phyloP scores from a whole-genome alignment of 2,329 filamentous ascomycete species.

The Neofusicoccum umdonicola region DNA sequence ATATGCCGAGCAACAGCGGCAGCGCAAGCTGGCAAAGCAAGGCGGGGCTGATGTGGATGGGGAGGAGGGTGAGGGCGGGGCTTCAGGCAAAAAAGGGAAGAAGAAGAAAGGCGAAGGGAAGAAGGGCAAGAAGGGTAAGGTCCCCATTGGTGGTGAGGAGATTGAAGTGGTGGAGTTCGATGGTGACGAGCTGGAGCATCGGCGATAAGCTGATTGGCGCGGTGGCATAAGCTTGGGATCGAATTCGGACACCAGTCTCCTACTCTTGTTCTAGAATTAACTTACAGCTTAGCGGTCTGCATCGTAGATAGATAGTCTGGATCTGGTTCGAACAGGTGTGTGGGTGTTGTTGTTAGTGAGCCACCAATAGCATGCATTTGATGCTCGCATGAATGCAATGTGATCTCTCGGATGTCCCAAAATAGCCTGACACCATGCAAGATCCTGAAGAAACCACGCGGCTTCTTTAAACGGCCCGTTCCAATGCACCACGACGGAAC shows the following conservation, averaged over 20 bases:
- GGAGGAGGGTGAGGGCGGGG: conserved; percentile 13
- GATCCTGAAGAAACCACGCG: background rate
- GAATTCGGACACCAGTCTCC: too few species aligned
- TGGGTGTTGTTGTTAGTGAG: background rate
- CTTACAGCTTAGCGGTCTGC: background rate
- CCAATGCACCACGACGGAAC: background rate
- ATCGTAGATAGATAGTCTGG: background rate
- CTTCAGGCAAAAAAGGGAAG: conserved; percentile 20
- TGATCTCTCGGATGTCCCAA: background rate
- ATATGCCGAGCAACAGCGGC: conserved; percentile 36
- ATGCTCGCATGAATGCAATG: background rate
- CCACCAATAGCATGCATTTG: background rate
- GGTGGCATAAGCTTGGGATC: background rate
- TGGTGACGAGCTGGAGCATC: conserved; percentile 20
- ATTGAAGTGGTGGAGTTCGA: conserved; percentile 20
- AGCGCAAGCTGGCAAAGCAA: conserved; percentile 27
- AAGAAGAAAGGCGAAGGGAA: conserved; percentile 26
- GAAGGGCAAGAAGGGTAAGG: conserved; percentile 19
- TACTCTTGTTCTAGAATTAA: too few species aligned
- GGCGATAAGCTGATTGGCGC: background rate
- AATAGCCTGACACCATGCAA: background rate
- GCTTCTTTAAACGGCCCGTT: background rate
- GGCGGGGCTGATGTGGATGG: conserved; percentile 7
- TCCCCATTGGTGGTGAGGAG: conserved; percentile 19
- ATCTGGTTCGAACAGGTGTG: background rate